Base-by-base conservation (phyloP, 2,329 filamentous ascomycete species). In the Davidsoniella neocaledoniae region DNA sequence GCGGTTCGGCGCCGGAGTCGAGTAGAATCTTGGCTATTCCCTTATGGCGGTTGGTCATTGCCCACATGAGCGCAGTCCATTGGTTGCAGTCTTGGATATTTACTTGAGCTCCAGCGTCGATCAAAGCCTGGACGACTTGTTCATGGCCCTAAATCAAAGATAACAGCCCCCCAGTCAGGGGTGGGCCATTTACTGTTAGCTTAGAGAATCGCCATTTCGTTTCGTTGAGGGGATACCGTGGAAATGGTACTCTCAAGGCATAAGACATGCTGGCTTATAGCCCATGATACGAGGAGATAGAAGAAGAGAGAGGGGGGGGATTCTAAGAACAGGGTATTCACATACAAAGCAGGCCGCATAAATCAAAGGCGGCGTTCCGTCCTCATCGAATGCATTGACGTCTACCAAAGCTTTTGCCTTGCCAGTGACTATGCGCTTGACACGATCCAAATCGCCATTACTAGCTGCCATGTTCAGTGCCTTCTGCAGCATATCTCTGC, bases 11-110 rank as follows among this genome's bases (percentile, higher is more conserved):
- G 14, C 88, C 88, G 59, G 91, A 85, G 62, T 98, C 90, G 33
- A 98, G 74, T 14, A 98, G 69, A 9, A 87, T 72, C 65, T 96
- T 96, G 36, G 90, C 88, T 57, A 98, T 98, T 44, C 80, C 81
- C 66, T 96, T 96, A 66, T 98, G 91, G 51, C 88, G 73, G 64
- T 98, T 98, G 50, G 91, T 98, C 86, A 96, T 96, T 46, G 91
- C 90, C 91, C 91, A 98, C 88, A 98, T 98, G 54, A 98, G 72
- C 12, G 91, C 85, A 59, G 86, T 96, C 91, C 91, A 98, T 61
- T 93, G 83, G 61, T 96, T 96, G 55, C 82, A 84, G 62, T 98
- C 91, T 64, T 96, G 90, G 58, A 82, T 82, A 66, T 98, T 87
- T 48, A 96, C 87, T 58, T 86, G 77, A 38, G 83, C 90, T 21